Conservation (phyloP, 2,329 filamentous ascomycete genomes). For the Aspergillus ustus region DNA sequence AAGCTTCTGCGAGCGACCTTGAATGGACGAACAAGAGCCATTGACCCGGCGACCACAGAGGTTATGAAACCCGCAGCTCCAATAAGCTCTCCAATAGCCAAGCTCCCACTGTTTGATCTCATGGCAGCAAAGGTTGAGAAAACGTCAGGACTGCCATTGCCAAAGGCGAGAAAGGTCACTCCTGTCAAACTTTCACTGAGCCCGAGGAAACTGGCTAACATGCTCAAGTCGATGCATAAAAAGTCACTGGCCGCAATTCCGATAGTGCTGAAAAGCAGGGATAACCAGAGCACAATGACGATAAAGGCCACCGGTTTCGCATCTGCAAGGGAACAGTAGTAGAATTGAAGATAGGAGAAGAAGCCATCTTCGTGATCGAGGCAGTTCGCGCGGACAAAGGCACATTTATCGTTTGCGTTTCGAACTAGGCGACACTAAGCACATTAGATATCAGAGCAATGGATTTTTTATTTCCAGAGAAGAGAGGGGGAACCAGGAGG, state of each 20-base stretch:
- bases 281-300: constrained; percentile 80
- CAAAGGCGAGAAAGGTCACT: constrained; percentile 94
- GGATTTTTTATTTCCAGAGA: not conserved
- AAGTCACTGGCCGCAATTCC: constrained; percentile 98
- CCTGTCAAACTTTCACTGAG: constrained; percentile 96
- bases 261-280: constrained; percentile 91
- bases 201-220: constrained; percentile 83
- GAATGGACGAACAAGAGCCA: constrained; percentile 96
- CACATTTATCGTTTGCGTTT: constrained; percentile 77
- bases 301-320: constrained; percentile 77
- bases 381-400: constrained; percentile 82
- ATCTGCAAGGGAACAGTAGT: constrained; percentile 78
- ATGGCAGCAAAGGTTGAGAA: constrained; percentile 99
- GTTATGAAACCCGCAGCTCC: constrained; percentile 96
- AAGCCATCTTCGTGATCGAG: constrained; percentile 87
- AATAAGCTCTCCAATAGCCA: constrained; percentile 93
- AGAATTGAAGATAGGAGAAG: constrained; percentile 83
- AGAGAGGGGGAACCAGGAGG: not conserved
- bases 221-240: constrained; percentile 95
- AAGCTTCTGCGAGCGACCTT: constrained; percentile 88
- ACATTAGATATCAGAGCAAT: not conserved
- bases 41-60: constrained; percentile 92
- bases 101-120: constrained; percentile 93
- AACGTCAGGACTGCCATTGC: constrained; percentile 96
- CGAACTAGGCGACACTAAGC: constrained; percentile 78